Percentiles rank a stretch among this genome's conserved stretches.
Conservation (phyloP, 768 basidiomycete species). For the Cytidiella melzeri region DNA sequence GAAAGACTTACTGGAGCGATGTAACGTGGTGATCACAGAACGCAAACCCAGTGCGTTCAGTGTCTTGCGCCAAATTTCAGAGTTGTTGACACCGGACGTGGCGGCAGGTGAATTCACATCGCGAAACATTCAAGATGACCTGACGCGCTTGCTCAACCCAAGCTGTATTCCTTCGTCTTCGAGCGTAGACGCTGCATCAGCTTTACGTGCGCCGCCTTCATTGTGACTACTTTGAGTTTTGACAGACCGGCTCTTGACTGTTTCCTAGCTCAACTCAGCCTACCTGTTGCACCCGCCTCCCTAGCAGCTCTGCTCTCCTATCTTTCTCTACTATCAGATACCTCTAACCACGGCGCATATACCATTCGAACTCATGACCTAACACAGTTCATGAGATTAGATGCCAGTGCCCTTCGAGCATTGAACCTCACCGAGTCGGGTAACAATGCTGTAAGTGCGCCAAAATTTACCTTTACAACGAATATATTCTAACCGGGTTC, state of each 20-base stretch:
- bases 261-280: constrained; percentile 63
- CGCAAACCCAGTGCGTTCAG: constrained; percentile 70
- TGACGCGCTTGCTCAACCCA: constrained; percentile 60
- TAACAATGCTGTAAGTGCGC: constrained; percentile 34
- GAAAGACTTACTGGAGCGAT: constrained; percentile 80
- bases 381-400: constrained; percentile 91
- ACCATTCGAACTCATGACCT: constrained; percentile 84
- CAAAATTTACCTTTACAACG: neutral
- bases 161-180: constrained; percentile 32
- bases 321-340: constrained; percentile 71
- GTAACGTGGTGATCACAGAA: constrained; percentile 86
- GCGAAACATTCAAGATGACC: constrained; percentile 75
- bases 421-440: constrained; percentile 77
- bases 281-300: constrained; percentile 75
- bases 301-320: constrained; percentile 79
- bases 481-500: neutral
- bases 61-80: neutral
- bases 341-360: constrained; percentile 75
- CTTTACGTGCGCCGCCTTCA: constrained; percentile 58
- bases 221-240: constrained; percentile 18
- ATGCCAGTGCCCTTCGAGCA: constrained; percentile 90
- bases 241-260: neutral
- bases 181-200: constrained; percentile 41
- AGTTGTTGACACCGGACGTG: neutral
- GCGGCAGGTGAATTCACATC: constrained; percentile 76